Evolutionary conservation across 352 stramenopile genomes (phyloP), one percentile per base, ranked within the genome.

Genomic region (Peronospora farinosa): DNA sequence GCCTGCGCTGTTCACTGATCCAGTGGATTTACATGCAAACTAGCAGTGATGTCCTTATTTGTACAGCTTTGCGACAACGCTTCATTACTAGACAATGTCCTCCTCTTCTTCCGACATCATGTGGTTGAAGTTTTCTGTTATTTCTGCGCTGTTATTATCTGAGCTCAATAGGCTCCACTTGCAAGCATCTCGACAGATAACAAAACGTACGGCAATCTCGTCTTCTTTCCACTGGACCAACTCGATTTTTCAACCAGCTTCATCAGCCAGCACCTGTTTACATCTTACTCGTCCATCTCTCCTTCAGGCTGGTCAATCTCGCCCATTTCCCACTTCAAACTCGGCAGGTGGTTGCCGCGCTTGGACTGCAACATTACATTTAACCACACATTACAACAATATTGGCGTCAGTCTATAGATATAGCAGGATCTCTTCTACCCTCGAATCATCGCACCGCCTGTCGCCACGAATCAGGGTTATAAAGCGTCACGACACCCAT

Each of bases 291-390:
- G 56, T 86, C 74, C 55, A 93, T 83, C 60, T 93, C 83, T 68
- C 76, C 79, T 66, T 88, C 80, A 10, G 83, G 76, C 49, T 90
- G 74, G 47, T 86, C 73, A 27, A 56, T 68, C 40, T 85, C 49
- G 31, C 83, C 83, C 48, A 93, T 56, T 54, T 93, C 83, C 83
- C 83, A 93, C 56, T 78, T 83, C 48, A 93, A 64, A 40, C 92
- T 74, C 0, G 74, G 76, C 49, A 93, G 56, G 52, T 85, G 62
- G 56, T 92, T 76, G 41, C 76, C 76, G 37, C 83, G 80, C 60
- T 88, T 88, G 21, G 72, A 57, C 79, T 90, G 31, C 19, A 62
- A 33, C 11, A 36, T 42, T 28, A 46, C 25, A 36, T 7, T 51
- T 3, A 63, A 25, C 40, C 43, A 47, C 1, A 57, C 35, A 40